Conservation (phyloP, 768 basidiomycete genomes). For the Clavulina sp. region DNA sequence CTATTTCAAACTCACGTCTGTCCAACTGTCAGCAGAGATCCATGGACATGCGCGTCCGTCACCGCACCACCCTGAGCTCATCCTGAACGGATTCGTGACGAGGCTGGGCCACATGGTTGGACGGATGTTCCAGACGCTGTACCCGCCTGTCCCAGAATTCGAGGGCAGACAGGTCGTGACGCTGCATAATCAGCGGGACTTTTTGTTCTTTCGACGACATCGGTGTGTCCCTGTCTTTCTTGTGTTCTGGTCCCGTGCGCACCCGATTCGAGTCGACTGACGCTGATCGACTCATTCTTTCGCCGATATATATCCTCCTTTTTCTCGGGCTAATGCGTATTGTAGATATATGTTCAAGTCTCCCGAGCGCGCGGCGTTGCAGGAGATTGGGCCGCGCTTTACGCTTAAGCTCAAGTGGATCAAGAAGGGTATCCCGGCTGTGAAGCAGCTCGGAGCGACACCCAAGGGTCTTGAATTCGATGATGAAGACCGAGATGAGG, state of each 20-base stretch:
- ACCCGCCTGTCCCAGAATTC: constrained; percentile 89
- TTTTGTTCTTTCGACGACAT: constrained; percentile 92
- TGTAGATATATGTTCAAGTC: constrained; percentile 81
- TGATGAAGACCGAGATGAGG: constrained; percentile 17
- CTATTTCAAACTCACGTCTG: constrained; percentile 83
- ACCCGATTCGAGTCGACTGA: constrained; percentile 5
- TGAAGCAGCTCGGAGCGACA: constrained; percentile 48
- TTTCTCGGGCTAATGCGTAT: not conserved
- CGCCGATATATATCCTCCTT: too few relatives aligned
- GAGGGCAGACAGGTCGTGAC: constrained; percentile 94
- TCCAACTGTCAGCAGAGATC: constrained; percentile 73
- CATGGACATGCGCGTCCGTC: constrained; percentile 88
- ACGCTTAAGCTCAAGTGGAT: constrained; percentile 85
- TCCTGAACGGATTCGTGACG: constrained; percentile 88
- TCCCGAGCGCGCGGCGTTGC: constrained; percentile 75
- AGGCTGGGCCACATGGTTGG: constrained; percentile 86
- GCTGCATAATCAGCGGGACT: constrained; percentile 93
- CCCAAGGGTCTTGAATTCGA: constrained; percentile 40
- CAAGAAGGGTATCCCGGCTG: constrained; percentile 74
- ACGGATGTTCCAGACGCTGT: constrained; percentile 88
- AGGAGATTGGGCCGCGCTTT: constrained; percentile 96
- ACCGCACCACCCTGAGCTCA: constrained; percentile 84
- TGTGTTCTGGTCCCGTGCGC: constrained; percentile 9
- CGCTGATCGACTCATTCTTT: too few relatives aligned
- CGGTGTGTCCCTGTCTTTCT: constrained; percentile 34